Percentiles rank a stretch among this genome's conserved stretches.
These are phyloP conservation scores for Phallus indusiatus DNA, from an alignment of 768 basidiomycete genomes.

Conservation along the genomic window DNA sequence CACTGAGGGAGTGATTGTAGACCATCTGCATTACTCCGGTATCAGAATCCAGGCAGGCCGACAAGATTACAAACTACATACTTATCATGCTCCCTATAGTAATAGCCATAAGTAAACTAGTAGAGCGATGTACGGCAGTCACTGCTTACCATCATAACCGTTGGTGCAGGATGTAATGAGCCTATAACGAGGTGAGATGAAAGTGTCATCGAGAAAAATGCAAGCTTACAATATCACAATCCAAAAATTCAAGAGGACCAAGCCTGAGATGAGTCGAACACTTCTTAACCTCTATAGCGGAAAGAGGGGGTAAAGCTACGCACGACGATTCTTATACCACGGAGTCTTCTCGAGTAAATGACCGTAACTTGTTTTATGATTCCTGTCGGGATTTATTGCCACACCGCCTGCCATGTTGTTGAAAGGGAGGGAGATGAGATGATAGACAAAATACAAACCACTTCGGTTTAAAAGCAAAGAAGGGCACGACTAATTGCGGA, in stretches of 20 bases:
- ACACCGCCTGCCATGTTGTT: not conserved
- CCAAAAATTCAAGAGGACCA: constrained; percentile 1
- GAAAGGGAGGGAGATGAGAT: not conserved
- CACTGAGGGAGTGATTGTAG: constrained; percentile 60
- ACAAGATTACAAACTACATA: not conserved
- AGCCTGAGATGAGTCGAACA: not conserved
- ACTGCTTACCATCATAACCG: constrained; percentile 50
- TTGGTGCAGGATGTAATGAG: constrained; percentile 70
- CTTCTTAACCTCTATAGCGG: not conserved
- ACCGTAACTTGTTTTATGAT: not conserved
- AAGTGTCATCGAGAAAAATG: not conserved
- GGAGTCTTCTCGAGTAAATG: not conserved
- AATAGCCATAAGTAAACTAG: not conserved
- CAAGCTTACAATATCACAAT: not conserved
- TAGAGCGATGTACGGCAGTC: not conserved
- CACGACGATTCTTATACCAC: constrained; percentile 16
- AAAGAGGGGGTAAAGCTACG: not conserved
- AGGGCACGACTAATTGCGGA: not conserved
- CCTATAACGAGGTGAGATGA: constrained; percentile 20
- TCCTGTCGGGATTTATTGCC: not conserved
- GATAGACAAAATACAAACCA: not conserved
- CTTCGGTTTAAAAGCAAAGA: not conserved
- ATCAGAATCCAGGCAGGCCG: not conserved
- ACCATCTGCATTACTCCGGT: constrained; percentile 28
- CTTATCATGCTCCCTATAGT: constrained; percentile 5